A percentile compares a stretch with the other conserved stretches of the same genome.
phyloP scores from a whole-genome alignment of 2,329 filamentous ascomycete species.

The Claviceps sp. region DNA sequence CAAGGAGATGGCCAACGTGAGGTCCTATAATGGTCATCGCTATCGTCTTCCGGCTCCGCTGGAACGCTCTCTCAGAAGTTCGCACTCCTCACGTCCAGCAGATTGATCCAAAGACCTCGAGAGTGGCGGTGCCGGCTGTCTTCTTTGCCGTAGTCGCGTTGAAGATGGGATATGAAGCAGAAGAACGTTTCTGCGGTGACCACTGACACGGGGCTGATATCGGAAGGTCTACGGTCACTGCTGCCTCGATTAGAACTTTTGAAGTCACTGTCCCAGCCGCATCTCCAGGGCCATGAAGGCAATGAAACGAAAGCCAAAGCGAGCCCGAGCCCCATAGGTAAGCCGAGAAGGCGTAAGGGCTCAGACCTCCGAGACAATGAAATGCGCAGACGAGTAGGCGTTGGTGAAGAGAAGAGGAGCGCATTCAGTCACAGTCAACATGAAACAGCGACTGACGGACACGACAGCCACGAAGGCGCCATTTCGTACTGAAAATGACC shows the following conservation, averaged over 20 bases:
- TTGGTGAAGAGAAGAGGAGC: not conserved
- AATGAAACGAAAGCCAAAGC: not conserved
- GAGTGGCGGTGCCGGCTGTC: slow-evolving; percentile 2
- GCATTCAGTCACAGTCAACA: not conserved
- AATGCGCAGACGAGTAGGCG: not conserved
- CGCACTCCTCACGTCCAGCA: slow-evolving; percentile 11
- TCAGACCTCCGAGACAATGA: not conserved
- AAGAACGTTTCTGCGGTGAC: slow-evolving; percentile 6
- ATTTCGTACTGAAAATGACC: not conserved
- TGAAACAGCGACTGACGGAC: not conserved
- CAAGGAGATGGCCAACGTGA: slow-evolving; percentile 31
- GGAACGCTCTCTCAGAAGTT: slow-evolving; percentile 14
- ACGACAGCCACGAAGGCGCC: not conserved
- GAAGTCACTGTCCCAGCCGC: slow-evolving; percentile 12
- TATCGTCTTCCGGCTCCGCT: slow-evolving; percentile 15
- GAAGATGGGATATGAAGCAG: slow-evolving; percentile 1
- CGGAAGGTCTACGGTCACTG: slow-evolving; percentile 14
- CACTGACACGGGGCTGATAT: not conserved
- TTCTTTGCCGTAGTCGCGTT: not conserved
- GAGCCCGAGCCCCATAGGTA: not conserved
- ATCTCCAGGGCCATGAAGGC: slow-evolving; percentile 14
- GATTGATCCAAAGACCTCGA: not conserved
- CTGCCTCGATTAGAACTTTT: slow-evolving; percentile 13
- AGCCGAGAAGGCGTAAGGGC: not conserved
- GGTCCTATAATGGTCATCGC: slow-evolving; percentile 26